Evolutionary conservation across 805 yeast genomes (phyloP).

Genomic region (Wickerhamomyces queroliae): DNA sequence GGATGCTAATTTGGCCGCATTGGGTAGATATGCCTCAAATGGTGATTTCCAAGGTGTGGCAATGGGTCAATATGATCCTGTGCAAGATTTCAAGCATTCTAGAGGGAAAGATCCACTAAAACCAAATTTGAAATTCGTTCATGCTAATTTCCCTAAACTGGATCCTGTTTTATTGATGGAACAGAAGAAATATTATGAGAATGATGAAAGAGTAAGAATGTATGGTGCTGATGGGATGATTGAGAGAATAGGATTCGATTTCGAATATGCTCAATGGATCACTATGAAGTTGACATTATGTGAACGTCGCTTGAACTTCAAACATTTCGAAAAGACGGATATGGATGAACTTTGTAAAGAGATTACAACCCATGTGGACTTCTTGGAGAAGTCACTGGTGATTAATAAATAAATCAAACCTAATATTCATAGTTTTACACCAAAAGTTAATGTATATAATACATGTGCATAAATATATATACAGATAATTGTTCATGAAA

Average conservation of each 20-base stretch:
- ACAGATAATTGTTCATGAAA: background rate
- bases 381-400: background rate
- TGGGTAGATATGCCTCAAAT: conserved; percentile 31
- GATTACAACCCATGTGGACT: conserved; percentile 1
- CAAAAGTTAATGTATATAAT: background rate
- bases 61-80: conserved; percentile 69
- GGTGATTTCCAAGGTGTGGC: conserved; percentile 52
- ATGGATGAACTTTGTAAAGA: conserved; percentile 7
- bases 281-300: conserved; percentile 46
- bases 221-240: conserved; percentile 13
- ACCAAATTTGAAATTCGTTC: conserved; percentile 14
- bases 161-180: conserved; percentile 21
- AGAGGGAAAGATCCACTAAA: conserved; percentile 2
- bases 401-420: too few relatives aligned
- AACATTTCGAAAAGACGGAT: conserved; percentile 27
- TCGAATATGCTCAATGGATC: conserved; percentile 46
- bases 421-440: too few relatives aligned
- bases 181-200: conserved; percentile 1
- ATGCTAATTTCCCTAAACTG: conserved; percentile 26
- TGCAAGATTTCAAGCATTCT: conserved; percentile 38
- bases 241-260: conserved; percentile 40
- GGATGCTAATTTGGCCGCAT: conserved; percentile 27
- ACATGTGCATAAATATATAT: too few relatives aligned
- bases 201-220: conserved; percentile 5
- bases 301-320: conserved; percentile 33